A percentile compares a stretch with the other conserved stretches of the same genome.
Conservation (phyloP, 2,329 filamentous ascomycete species). For the Penicillium concentricum region DNA sequence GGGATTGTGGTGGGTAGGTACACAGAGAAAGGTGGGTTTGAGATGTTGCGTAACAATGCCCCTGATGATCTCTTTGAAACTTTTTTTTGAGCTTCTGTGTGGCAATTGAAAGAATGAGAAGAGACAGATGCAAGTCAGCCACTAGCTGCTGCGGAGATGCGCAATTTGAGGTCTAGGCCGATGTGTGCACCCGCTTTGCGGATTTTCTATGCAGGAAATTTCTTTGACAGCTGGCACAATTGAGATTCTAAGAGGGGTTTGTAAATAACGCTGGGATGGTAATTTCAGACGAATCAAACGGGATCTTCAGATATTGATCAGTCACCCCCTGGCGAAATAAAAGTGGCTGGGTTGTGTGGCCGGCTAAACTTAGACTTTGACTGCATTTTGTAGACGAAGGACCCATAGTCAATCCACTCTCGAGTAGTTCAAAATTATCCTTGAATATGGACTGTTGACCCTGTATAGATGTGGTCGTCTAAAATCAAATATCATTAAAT, state of each 20-base stretch:
- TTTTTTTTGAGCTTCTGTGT: conserved; percentile 14
- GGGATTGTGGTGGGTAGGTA: neutral
- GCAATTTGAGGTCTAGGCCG: conserved; percentile 19
- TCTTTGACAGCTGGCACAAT: conserved; percentile 3
- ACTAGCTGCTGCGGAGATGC: conserved; percentile 23
- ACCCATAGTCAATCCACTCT: neutral
- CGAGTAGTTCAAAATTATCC: neutral
- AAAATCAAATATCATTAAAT: neutral
- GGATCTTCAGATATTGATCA: neutral
- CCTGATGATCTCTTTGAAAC: neutral
- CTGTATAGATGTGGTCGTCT: neutral
- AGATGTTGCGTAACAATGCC: neutral
- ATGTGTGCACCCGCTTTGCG: conserved; percentile 15
- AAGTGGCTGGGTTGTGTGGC: conserved; percentile 23
- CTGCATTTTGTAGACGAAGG: neutral
- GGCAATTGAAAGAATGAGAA: conserved; percentile 18
- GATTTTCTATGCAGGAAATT: conserved; percentile 13
- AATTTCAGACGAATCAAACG: neutral
- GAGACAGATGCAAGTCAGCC: conserved; percentile 24
- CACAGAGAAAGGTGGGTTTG: neutral
- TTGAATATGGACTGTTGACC: neutral
- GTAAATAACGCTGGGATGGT: neutral
- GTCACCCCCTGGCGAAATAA: conserved; percentile 11
- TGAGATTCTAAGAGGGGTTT: neutral
- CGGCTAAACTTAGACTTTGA: neutral